Conservation (phyloP, 768 basidiomycete genomes). For the Suillus bovinus region DNA sequence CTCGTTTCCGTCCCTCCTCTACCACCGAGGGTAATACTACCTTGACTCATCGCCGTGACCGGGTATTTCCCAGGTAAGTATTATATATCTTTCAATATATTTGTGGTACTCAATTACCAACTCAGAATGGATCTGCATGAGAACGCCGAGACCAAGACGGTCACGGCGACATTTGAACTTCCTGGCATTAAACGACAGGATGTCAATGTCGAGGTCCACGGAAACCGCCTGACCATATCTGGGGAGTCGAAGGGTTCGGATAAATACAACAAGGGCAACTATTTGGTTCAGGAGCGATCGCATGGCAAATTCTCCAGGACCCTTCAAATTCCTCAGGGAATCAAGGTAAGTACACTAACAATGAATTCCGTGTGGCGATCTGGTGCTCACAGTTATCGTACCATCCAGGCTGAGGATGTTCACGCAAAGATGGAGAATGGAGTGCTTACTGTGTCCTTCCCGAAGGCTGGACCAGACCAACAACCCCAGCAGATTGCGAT, state of each 20-base stretch:
- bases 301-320: background rate
- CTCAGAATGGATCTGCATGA: conserved; percentile 58
- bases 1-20: conserved; percentile 23
- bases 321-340: background rate
- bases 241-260: background rate
- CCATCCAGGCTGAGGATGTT: background rate
- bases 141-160: conserved; percentile 43
- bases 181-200: background rate
- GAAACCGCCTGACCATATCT: background rate
- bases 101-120: background rate
- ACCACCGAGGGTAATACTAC: conserved; percentile 16
- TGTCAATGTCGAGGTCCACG: background rate
- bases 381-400: background rate
- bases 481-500: conserved; percentile 18
- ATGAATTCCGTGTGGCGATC: background rate
- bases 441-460: background rate
- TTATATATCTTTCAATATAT: background rate
- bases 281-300: background rate
- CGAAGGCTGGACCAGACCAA: background rate
- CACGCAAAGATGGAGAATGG: background rate
- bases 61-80: conserved; percentile 30
- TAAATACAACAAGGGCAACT: background rate
- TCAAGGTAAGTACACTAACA: background rate
- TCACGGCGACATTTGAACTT: conserved; percentile 40
- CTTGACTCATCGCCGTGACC: background rate